phyloP scores from a whole-genome alignment of 2,329 filamentous ascomycete genomes.

The Penicillium sp. region DNA sequence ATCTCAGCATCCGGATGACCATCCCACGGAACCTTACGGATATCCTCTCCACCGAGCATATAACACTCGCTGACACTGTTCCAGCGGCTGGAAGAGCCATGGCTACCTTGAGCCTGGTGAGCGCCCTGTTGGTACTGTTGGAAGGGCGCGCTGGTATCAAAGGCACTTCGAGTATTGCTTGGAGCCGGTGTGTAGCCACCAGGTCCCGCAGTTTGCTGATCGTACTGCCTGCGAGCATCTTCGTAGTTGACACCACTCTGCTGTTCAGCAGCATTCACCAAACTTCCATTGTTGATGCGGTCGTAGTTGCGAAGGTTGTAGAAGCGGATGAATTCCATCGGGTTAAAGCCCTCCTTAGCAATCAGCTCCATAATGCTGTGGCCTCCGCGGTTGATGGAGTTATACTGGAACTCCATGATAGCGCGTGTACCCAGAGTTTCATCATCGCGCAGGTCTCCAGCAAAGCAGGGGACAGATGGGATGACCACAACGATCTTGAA shows the following conservation, averaged over 20 bases:
- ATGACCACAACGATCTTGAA: constrained; percentile 90
- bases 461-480: constrained; percentile 89
- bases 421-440: constrained; percentile 83
- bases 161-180: constrained; percentile 32
- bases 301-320: constrained; percentile 96
- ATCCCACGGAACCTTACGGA: constrained; percentile 65
- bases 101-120: constrained; percentile 51
- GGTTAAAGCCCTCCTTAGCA: constrained; percentile 73
- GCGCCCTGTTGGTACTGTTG: constrained; percentile 73
- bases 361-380: constrained; percentile 87
- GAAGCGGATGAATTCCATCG: constrained; percentile 80
- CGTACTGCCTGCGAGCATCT: constrained; percentile 46
- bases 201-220: constrained; percentile 48
- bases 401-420: constrained; percentile 99
- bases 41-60: constrained; percentile 74
- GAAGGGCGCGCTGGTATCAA: constrained; percentile 53
- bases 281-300: constrained; percentile 65
- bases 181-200: constrained; percentile 46
- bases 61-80: constrained; percentile 79
- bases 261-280: constrained; percentile 41
- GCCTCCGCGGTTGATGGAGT: constrained; percentile 88
- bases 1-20: constrained; percentile 57
- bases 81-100: constrained; percentile 58
- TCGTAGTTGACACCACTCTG: constrained; percentile 48
- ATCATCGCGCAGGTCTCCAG: constrained; percentile 81